Conservation (phyloP, 352 stramenopile genomes). For the Globisporangium canariense region DNA sequence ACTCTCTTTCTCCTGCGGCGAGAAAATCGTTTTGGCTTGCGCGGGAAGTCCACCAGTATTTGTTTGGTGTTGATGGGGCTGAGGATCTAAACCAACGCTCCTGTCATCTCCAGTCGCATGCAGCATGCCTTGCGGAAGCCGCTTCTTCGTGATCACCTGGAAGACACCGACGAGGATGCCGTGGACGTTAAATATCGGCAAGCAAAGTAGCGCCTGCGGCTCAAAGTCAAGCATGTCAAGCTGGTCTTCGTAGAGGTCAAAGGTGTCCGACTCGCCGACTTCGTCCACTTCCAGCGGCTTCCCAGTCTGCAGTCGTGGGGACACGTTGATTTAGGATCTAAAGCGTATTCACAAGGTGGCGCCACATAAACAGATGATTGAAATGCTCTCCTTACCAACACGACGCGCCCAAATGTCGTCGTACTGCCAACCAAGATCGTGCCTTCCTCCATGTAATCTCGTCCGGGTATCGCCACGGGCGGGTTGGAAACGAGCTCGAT, state of each 20-base stretch:
- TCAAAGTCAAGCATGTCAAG: slow-evolving; percentile 66
- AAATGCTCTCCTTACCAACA: slow-evolving; percentile 33
- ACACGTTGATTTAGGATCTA: no score
- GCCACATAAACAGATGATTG: neutral
- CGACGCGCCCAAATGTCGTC: slow-evolving; percentile 66
- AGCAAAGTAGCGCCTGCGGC: slow-evolving; percentile 48
- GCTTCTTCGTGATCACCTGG: slow-evolving; percentile 52
- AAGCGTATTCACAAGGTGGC: no score
- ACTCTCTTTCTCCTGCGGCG: slow-evolving; percentile 30
- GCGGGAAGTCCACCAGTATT: slow-evolving; percentile 5
- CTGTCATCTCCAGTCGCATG: neutral
- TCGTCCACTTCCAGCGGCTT: slow-evolving; percentile 51
- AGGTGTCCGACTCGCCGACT: slow-evolving; percentile 42
- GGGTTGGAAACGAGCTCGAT: slow-evolving; percentile 66
- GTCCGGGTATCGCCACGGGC: slow-evolving; percentile 37
- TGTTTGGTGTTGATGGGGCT: neutral
- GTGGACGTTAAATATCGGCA: slow-evolving; percentile 64
- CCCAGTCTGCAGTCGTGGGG: slow-evolving; percentile 34
- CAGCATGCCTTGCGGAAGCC: slow-evolving; percentile 14
- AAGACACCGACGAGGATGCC: slow-evolving; percentile 56
- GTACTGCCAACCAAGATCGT: slow-evolving; percentile 48
- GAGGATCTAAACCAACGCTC: neutral
- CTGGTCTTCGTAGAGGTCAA: slow-evolving; percentile 67
- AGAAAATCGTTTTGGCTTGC: slow-evolving; percentile 26
- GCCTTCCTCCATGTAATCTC: slow-evolving; percentile 57